A percentile compares a stretch with the other conserved stretches of the same genome.
Conservation (phyloP, 1,284 basidiomycete genomes). For the Thelephora terrestris region DNA sequence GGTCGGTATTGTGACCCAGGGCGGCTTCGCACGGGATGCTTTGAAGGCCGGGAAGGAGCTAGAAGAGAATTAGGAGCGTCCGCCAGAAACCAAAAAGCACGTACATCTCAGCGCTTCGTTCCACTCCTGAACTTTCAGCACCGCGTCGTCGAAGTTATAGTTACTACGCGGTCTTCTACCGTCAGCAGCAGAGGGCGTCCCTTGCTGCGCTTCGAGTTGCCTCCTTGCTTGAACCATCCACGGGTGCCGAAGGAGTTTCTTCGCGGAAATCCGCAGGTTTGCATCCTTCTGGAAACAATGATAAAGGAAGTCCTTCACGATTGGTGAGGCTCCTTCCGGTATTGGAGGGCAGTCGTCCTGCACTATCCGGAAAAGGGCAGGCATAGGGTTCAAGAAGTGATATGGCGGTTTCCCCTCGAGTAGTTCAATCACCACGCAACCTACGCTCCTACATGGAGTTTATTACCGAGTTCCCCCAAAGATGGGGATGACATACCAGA, state of each 20-base stretch:
- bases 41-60: conserved; percentile 41
- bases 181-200: conserved; percentile 17
- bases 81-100: conserved; percentile 15
- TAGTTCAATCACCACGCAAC: conserved; percentile 94
- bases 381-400: conserved; percentile 94
- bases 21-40: conserved; percentile 39
- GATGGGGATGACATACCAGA: conserved; percentile 50
- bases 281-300: conserved; percentile 98
- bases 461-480: background rate
- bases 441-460: conserved; percentile 60
- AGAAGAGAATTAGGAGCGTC: conserved; percentile 3
- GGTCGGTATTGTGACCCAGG: conserved; percentile 32
- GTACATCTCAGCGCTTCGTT: conserved; percentile 91
- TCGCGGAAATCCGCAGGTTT: conserved; percentile 88
- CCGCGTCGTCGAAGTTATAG: conserved; percentile 88
- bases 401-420: conserved; percentile 95
- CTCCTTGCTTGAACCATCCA: conserved; percentile 89
- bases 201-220: conserved; percentile 46
- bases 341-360: conserved; percentile 96
- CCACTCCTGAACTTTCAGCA: conserved; percentile 95
- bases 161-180: conserved; percentile 50
- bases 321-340: conserved; percentile 87
- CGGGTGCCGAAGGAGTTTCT: conserved; percentile 86
- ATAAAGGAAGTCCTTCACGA: conserved; percentile 93
- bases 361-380: conserved; percentile 94